Evolutionary conservation across 78 protist genomes (phyloP).

Genomic region (Dictyostelium capitatum): DNA sequence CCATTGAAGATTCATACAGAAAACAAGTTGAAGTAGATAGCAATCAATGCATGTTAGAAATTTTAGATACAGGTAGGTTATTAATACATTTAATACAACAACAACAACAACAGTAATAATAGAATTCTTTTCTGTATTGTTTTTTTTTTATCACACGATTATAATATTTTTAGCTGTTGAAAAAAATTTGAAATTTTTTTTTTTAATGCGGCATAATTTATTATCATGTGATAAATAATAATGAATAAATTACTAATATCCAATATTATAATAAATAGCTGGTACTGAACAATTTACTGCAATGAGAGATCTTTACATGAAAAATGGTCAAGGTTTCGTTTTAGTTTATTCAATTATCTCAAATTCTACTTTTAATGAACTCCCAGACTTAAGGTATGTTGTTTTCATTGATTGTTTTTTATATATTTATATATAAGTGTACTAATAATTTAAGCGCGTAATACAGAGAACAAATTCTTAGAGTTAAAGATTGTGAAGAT

Average conservation of each 20-base stretch:
- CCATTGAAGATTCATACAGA: constrained; percentile 95
- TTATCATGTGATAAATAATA: too few species aligned
- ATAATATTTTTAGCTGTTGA: background rate
- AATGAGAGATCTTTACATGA: constrained; percentile 91
- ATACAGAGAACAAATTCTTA: constrained; percentile 87
- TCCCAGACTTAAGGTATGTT: constrained; percentile 59
- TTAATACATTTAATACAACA: background rate
- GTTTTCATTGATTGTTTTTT: too few species aligned
- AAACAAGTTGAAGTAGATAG: constrained; percentile 95
- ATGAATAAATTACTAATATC: too few species aligned
- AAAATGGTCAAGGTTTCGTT: constrained; percentile 95
- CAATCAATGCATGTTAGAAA: constrained; percentile 91
- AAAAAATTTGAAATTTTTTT: background rate
- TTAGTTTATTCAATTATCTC: constrained; percentile 92
- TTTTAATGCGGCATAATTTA: too few species aligned
- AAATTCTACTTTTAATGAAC: constrained; percentile 85
- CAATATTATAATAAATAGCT: constrained; percentile 1
- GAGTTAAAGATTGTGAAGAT: constrained; percentile 89
- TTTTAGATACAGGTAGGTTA: constrained; percentile 97
- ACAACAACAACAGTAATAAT: background rate
- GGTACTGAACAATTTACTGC: constrained; percentile 90
- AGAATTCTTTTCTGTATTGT: background rate
- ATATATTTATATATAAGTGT: too few species aligned
- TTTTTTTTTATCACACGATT: background rate
- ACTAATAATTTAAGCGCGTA: too few species aligned